Base-by-base conservation (phyloP, 208 protist genomes). In the Blastocrithidia nonstop region DNA sequence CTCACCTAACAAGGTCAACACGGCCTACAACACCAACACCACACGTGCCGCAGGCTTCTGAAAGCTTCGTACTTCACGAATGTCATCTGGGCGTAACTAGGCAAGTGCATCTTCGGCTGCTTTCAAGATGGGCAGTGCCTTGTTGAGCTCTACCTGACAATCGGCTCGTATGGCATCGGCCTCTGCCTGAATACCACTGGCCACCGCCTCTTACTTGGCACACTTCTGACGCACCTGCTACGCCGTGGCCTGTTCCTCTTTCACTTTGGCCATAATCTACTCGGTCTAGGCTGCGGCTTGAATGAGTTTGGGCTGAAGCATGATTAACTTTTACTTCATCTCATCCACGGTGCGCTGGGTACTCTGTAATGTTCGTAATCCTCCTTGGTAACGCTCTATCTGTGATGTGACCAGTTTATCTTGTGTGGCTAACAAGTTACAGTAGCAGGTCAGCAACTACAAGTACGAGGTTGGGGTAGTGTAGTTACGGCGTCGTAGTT, bases 401-500 rank as follows among this genome's bases (percentile, higher is more conserved):
- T 89, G 71, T 21, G 62, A 59, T 28, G 56, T 50, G 24, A 88
- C 81, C 13, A 58, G 28, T 50, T 67, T 63, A 36, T 77, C 56
- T 60, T 96, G 86, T 54, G 93, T 77, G 39, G 71, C 71, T 16
- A 97, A 66, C 56, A 96, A 50, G 24, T 71, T 57, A 6, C 63
- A 31, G 67, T 96, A 96, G 46, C 88, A 80, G 23, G 61, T 82
- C 28, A 98, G 72, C 29, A 98, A 76, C 54, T 94, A 82, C 5
- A 98, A 69, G 64, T 97, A 98, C 5, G 83, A 95, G 29, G 87
- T 96, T 26, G 96, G 96, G 13, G 96, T 98, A 6, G 92, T 96
- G 85, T 98, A 98, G 56, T 90, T 95, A 46, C 72, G 81, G 22
- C 96, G 71, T 22, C 74, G 87, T 45, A 96, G 63, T 67, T 97